Evolutionary conservation across 805 yeast species (phyloP).

Genomic region (Saccharomycopsis fibuligera): DNA sequence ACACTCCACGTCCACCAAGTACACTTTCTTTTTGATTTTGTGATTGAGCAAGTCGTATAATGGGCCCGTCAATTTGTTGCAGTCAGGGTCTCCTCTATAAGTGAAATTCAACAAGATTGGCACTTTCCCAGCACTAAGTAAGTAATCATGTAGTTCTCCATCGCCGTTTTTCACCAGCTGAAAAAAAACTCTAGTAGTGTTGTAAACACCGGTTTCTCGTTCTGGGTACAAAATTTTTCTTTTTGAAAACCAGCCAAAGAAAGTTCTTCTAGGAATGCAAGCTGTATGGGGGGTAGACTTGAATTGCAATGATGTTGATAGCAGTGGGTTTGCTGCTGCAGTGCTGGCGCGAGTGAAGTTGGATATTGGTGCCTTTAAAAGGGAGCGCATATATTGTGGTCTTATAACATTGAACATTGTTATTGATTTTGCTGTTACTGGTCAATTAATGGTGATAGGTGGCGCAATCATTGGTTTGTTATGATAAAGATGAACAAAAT

Average conservation of each 20-base stretch:
- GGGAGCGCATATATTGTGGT: no score
- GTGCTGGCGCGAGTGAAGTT: no score
- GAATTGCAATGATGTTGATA: no score
- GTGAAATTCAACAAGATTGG: constrained; percentile 74
- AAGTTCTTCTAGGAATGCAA: no score
- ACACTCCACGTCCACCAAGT: constrained; percentile 65
- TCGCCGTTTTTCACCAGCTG: constrained; percentile 25
- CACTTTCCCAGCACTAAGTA: constrained; percentile 40
- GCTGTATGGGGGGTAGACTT: no score
- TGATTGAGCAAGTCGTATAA: constrained; percentile 45
- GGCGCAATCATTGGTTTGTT: no score
- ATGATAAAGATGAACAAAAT: no score
- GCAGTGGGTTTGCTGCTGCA: no score
- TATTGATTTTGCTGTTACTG: no score
- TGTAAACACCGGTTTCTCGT: constrained; percentile 15
- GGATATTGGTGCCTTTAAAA: no score
- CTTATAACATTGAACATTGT: no score
- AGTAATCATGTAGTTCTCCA: constrained; percentile 50
- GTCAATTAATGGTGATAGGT: no score
- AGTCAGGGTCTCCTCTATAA: constrained; percentile 52
- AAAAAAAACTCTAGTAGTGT: constrained; percentile 16
- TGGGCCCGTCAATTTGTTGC: constrained; percentile 57
- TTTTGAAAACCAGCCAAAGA: background rate
- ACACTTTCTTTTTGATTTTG: constrained; percentile 42
- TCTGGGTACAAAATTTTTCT: constrained; percentile 15